Evolutionary conservation across 2,329 filamentous ascomycete species (phyloP).

Genomic region (Rutstroemia sydowiana): DNA sequence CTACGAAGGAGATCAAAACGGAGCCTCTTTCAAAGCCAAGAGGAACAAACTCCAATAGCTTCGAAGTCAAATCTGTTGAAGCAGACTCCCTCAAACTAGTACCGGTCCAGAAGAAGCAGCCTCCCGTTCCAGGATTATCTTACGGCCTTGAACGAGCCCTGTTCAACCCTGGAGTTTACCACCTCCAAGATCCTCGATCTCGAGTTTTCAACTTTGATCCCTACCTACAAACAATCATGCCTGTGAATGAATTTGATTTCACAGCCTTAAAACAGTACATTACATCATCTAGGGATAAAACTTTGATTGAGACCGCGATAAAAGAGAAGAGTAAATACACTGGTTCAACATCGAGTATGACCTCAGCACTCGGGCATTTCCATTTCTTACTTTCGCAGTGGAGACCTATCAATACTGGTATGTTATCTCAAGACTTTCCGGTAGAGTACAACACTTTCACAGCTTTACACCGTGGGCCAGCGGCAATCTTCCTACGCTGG

Average conservation of each 20-base stretch:
- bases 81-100: slow-evolving; percentile 22
- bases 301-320: slow-evolving; percentile 60
- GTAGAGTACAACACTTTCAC: slow-evolving; percentile 62
- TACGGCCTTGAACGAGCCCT: slow-evolving; percentile 50
- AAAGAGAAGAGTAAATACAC: slow-evolving; percentile 70
- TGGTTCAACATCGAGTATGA: slow-evolving; percentile 97
- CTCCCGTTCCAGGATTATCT: slow-evolving; percentile 27
- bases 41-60: slow-evolving; percentile 2
- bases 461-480: slow-evolving; percentile 61
- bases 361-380: slow-evolving; percentile 77
- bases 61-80: slow-evolving; percentile 25
- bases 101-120: slow-evolving; percentile 23
- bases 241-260: slow-evolving; percentile 87
- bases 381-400: slow-evolving; percentile 85
- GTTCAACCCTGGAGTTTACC: slow-evolving; percentile 91
- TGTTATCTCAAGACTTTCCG: slow-evolving; percentile 61
- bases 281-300: slow-evolving; percentile 79
- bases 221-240: slow-evolving; percentile 89
- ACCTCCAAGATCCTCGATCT: slow-evolving; percentile 80
- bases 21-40: background rate
- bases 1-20: background rate
- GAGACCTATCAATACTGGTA: slow-evolving; percentile 60
- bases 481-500: slow-evolving; percentile 74
- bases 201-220: slow-evolving; percentile 96
- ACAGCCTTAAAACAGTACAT: slow-evolving; percentile 78